A percentile compares a stretch with the other conserved stretches of the same genome.
These are phyloP conservation scores for Scopulariopsis brevicaulis DNA, from an alignment of 2,329 filamentous ascomycete genomes.

Conservation along the genomic window DNA sequence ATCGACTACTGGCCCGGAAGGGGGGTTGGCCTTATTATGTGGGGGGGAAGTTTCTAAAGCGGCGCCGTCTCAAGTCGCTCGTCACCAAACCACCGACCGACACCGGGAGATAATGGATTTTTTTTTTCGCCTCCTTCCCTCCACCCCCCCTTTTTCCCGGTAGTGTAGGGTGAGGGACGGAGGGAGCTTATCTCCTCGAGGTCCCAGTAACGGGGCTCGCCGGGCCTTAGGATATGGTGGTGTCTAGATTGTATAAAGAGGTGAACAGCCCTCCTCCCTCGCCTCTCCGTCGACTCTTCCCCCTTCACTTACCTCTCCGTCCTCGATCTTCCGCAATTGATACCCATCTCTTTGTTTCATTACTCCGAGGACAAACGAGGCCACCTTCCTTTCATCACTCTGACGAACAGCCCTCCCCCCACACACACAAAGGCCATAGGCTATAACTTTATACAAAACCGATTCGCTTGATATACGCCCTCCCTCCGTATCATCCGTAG, in stretches of 20 bases:
- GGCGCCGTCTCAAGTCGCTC: no score
- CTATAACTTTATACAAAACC: background rate
- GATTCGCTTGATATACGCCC: conserved; percentile 4
- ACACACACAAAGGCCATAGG: background rate
- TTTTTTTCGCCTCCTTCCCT: background rate
- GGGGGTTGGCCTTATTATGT: background rate
- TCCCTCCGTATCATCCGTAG: conserved; percentile 3
- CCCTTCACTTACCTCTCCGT: background rate
- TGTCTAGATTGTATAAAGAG: background rate
- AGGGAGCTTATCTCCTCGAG: background rate
- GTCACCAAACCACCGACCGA: background rate
- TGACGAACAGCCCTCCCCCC: background rate
- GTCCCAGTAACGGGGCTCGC: background rate
- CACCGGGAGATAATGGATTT: background rate
- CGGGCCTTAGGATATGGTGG: background rate
- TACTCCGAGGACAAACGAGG: background rate
- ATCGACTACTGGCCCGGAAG: background rate
- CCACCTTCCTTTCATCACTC: background rate
- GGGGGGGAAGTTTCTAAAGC: background rate
- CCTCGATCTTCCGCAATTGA: background rate
- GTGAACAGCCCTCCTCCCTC: background rate
- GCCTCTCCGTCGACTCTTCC: background rate
- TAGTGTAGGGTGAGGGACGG: background rate
- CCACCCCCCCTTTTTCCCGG: background rate
- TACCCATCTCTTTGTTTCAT: background rate